Evolutionary conservation across 768 basidiomycete species (phyloP), one percentile per base, ranked within the genome.

Genomic region (Amanita exitialis): DNA sequence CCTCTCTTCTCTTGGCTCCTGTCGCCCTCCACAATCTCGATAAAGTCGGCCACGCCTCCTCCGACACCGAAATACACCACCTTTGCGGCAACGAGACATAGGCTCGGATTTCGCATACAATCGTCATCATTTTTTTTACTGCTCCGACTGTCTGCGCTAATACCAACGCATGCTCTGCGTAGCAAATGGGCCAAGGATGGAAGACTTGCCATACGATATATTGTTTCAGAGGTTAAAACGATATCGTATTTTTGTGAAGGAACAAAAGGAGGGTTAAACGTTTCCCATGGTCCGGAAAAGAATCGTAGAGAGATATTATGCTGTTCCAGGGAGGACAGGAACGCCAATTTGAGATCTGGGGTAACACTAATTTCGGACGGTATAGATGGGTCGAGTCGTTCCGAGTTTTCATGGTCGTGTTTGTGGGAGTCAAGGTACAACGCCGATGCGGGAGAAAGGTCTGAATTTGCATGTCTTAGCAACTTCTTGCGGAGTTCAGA

Each of bases 41-140:
- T 63, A 57, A 95, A 95, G 53, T 83, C 87, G 10, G 76, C 65
- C 23, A 94, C 69, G 6, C 93, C 90, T 0, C 95, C 94, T 1
- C 93, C 94, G 3, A 97, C 91, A 6, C 95, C 95, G 63, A 98
- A 97, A 63, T 97, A 97, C 16, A 97, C 66, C 12, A 91, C 76
- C 64, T 97, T 98, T 1, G 88, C 90, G 2, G 92, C 93, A 2
- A 96, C 85, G 7, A 96, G 77, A 57, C 85, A 90, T 5, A 73
- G 41, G 55, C 63, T 66, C 13, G 53, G 34, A 13, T 42, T 12
- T 5, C 34, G 7, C 42, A 23, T 21, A 6, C 48, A 18, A 20
- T 49, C 48, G n/a, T 30, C 20, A 42, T 44, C 43, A 6, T 50
- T n/a, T 35, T 35, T 28, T 35, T 35, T 28, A 37, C 15, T 20